Evolutionary conservation across 768 basidiomycete species (phyloP).

Genomic region (Brasilioporus rufonigricans): DNA sequence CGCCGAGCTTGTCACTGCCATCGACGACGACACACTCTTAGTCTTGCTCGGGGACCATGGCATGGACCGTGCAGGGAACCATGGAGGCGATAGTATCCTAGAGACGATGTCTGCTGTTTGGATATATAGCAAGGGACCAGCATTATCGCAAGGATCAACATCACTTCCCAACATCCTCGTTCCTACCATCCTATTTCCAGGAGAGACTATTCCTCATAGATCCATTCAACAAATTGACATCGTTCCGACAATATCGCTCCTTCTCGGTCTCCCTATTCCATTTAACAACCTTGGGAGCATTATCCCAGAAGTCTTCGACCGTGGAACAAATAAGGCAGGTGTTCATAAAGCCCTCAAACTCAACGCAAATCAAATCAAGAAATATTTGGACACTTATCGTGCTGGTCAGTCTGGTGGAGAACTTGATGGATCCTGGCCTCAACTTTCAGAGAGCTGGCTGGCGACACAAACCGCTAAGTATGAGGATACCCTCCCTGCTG

Average conservation of each 20-base stretch:
- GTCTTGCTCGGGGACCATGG: conserved; percentile 96
- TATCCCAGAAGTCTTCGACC: conserved; percentile 89
- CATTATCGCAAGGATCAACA: conserved; percentile 38
- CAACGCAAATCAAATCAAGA: conserved; percentile 73
- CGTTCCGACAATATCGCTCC: conserved; percentile 81
- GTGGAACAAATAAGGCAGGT: conserved; percentile 30
- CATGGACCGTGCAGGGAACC: conserved; percentile 93
- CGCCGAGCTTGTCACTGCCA: conserved; percentile 59
- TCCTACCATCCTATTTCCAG: conserved; percentile 60
- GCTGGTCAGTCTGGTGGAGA: conserved; percentile 67
- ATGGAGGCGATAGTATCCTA: conserved; percentile 84
- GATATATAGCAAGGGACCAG: conserved; percentile 82
- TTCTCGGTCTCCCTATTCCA: conserved; percentile 91
- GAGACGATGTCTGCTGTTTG: conserved; percentile 88
- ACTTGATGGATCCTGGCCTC: conserved; percentile 62
- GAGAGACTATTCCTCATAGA: conserved; percentile 51
- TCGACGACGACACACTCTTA: conserved; percentile 88
- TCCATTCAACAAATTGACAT: conserved; percentile 91
- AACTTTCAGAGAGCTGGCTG: conserved; percentile 47
- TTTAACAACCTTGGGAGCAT: conserved; percentile 92
- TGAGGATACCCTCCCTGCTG: conserved; percentile 8
- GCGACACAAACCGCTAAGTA: conserved; percentile 30
- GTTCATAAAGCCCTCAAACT: conserved; percentile 61
- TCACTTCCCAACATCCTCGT: conserved; percentile 49
- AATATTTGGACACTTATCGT: conserved; percentile 77